Percentiles rank a stretch among this genome's conserved stretches.
Conservation (phyloP, 495 filamentous ascomycete species). For the Bacidia gigantensis region DNA sequence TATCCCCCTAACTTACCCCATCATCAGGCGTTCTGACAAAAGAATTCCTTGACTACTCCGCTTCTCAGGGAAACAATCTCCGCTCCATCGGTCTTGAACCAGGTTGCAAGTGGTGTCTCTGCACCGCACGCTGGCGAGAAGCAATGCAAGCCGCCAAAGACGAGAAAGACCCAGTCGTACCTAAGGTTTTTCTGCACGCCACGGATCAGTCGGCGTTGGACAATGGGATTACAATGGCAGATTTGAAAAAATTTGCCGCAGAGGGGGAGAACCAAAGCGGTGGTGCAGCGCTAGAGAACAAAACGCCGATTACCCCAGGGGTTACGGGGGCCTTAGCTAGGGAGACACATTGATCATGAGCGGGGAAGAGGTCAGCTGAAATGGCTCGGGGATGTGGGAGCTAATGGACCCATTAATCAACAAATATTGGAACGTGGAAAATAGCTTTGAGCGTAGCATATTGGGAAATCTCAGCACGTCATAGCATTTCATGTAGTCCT, state of each 20-base stretch:
- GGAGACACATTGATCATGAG: constrained; percentile 17
- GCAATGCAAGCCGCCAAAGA: constrained; percentile 27
- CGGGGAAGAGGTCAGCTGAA: background rate
- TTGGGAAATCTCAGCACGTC: too few relatives aligned
- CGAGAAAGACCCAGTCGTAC: constrained; percentile 20
- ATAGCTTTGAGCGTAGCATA: too few relatives aligned
- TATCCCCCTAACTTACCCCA: background rate
- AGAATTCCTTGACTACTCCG: constrained; percentile 46
- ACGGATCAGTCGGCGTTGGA: constrained; percentile 18
- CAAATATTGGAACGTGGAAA: too few relatives aligned
- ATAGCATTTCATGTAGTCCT: too few relatives aligned
- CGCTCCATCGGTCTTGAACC: constrained; percentile 35
- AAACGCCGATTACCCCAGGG: constrained; percentile 12
- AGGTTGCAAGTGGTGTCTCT: constrained; percentile 49
- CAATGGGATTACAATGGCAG: constrained; percentile 20
- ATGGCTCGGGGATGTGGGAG: too few relatives aligned
- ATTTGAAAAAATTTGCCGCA: constrained; percentile 19
- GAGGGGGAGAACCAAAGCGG: constrained; percentile 14
- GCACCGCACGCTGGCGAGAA: constrained; percentile 30
- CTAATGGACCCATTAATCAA: too few relatives aligned
- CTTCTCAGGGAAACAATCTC: constrained; percentile 43
- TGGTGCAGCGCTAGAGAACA: constrained; percentile 11
- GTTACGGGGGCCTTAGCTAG: constrained; percentile 12
- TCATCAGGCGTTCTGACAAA: constrained; percentile 36
- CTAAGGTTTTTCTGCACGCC: constrained; percentile 20